These are phyloP conservation scores for Francoa sonchifolia DNA, from an alignment of 441 rosid species.

Conservation along the genomic window DNA sequence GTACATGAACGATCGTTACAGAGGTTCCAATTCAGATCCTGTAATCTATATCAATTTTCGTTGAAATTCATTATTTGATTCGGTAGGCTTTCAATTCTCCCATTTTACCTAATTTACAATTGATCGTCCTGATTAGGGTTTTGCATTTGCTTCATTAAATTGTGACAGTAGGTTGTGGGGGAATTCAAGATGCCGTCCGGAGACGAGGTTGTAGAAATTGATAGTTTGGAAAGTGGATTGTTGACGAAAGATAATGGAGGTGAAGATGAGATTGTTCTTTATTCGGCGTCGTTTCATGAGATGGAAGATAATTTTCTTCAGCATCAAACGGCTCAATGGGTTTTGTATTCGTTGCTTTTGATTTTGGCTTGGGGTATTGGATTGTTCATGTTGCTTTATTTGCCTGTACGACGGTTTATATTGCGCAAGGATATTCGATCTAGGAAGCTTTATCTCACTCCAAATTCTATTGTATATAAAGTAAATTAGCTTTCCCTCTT, in stretches of 20 bases:
- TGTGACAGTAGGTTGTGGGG: too few relatives aligned
- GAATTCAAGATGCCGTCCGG: slow-evolving; percentile 44
- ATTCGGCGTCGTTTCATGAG: slow-evolving; percentile 41
- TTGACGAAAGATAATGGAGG: slow-evolving; percentile 16
- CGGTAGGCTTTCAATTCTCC: too few relatives aligned
- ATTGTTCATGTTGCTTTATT: slow-evolving; percentile 47
- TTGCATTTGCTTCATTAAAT: too few relatives aligned
- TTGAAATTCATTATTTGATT: too few relatives aligned
- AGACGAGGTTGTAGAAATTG: slow-evolving; percentile 44
- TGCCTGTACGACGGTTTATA: slow-evolving; percentile 49
- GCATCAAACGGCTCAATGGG: slow-evolving; percentile 48
- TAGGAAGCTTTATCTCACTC: slow-evolving; percentile 53
- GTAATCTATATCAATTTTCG: too few relatives aligned
- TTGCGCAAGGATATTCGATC: slow-evolving; percentile 48
- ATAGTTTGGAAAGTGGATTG: slow-evolving; percentile 42
- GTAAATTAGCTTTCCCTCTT: slow-evolving; percentile 18
- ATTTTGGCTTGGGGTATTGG: slow-evolving; percentile 62
- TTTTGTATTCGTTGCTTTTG: slow-evolving; percentile 42
- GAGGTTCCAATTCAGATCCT: too few relatives aligned
- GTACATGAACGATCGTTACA: too few relatives aligned
- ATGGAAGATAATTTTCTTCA: slow-evolving; percentile 46
- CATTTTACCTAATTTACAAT: too few relatives aligned
- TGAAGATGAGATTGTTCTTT: slow-evolving; percentile 33
- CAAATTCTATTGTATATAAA: slow-evolving; percentile 48
- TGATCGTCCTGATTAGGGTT: too few relatives aligned